These are phyloP conservation scores for Tuber calosporum DNA, from an alignment of 495 filamentous ascomycete species.

Conservation along the genomic window DNA sequence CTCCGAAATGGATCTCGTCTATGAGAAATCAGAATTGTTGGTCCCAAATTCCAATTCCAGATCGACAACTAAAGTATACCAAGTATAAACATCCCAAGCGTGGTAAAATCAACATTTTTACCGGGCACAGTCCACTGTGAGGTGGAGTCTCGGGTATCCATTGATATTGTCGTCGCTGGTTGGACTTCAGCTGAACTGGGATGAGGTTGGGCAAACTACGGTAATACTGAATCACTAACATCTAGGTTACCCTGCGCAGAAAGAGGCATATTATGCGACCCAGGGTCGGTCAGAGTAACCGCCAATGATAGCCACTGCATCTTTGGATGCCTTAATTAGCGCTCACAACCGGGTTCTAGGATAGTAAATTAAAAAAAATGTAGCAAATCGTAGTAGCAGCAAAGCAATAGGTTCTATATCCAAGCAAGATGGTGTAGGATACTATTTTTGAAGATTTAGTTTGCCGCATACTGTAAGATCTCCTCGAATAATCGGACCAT, in stretches of 20 bases:
- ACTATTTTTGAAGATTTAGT: no score
- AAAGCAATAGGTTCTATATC: neutral
- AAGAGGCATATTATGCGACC: neutral
- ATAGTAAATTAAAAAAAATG: neutral
- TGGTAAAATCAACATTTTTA: slow-evolving; percentile 63
- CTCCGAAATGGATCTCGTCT: slow-evolving; percentile 83
- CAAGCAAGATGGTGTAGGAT: no score
- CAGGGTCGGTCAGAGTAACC: neutral
- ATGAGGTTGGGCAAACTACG: neutral
- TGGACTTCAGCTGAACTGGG: neutral
- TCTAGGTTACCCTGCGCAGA: neutral
- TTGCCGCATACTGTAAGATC: no score
- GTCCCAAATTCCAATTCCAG: neutral
- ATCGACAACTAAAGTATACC: slow-evolving; percentile 50
- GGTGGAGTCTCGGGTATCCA: neutral
- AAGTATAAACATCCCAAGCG: slow-evolving; percentile 93
- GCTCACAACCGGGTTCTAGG: neutral
- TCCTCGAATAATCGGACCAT: no score
- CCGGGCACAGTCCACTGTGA: neutral
- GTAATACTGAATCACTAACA: neutral
- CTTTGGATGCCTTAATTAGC: neutral
- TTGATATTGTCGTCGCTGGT: neutral
- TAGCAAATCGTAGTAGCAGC: no score
- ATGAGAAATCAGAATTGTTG: slow-evolving; percentile 6
- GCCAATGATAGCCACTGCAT: neutral